These are phyloP conservation scores for Phaeotremella skinneri DNA, from an alignment of 768 basidiomycete species.

Conservation along the genomic window DNA sequence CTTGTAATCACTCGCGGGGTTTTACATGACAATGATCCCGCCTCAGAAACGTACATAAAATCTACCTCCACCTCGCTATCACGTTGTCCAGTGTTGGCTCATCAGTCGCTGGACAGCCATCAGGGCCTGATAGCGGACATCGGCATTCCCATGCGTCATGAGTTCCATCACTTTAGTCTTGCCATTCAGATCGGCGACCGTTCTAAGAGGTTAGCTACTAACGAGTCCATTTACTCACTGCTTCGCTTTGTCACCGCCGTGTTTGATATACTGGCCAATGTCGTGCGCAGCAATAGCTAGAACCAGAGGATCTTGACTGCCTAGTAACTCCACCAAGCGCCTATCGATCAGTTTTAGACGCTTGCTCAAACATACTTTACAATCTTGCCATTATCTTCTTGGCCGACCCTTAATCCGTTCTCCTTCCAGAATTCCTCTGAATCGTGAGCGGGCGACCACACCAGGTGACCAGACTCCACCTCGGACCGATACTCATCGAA, in stretches of 20 bases:
- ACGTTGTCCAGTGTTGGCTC: conserved; percentile 60
- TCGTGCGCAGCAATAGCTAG: conserved; percentile 92
- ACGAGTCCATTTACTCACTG: conserved; percentile 59
- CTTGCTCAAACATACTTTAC: conserved; percentile 62
- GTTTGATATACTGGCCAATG: conserved; percentile 88
- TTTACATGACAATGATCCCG: no score
- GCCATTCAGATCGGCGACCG: conserved; percentile 77
- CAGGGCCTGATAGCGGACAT: conserved; percentile 89
- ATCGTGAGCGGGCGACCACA: conserved; percentile 94
- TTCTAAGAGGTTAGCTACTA: conserved; percentile 54
- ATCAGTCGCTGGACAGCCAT: conserved; percentile 87
- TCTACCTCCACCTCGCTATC: no score
- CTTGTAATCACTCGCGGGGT: no score
- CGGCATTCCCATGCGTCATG: conserved; percentile 81
- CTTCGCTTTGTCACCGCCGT: conserved; percentile 79
- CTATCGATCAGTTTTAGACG: conserved; percentile 54
- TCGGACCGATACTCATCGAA: conserved; percentile 96
- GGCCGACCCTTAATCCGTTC: conserved; percentile 76
- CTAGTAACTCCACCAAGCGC: conserved; percentile 68
- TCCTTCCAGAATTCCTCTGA: conserved; percentile 98
- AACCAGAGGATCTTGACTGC: conserved; percentile 69
- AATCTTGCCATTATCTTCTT: conserved; percentile 78
- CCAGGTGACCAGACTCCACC: conserved; percentile 79
- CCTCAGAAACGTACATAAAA: no score
- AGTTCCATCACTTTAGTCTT: conserved; percentile 69